Base-by-base conservation (phyloP, 2,329 filamentous ascomycete species). In the Fusarium liriodendri region DNA sequence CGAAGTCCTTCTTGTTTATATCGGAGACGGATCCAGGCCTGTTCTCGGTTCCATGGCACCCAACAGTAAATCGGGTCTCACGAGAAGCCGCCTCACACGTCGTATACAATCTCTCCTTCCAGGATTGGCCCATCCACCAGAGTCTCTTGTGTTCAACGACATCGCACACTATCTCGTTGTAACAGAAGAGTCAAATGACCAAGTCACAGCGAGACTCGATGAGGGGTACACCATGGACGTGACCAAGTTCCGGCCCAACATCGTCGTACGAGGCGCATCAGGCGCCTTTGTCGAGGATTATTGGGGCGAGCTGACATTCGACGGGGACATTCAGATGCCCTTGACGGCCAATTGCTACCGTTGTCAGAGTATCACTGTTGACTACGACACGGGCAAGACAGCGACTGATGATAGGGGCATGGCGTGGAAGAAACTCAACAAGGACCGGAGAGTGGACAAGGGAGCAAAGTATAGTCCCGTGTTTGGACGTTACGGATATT, bases 371-470 rank as follows among this genome's bases (percentile, higher is more conserved):
- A 78, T 78, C 22, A 78, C 76, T 1, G 76, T 78, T 0, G 76
- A 78, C 22, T 78, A 78, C 5, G 47, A 75, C 0, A 78, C 76
- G 0, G 76, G 76, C 0, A 71, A 71, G 13, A 73, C 74, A 0
- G 76, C 76, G 5, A 47, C 59, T 2, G 74, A 78, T 4, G 76
- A 78, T 22, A 45, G 64, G 0, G 76, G 76, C 1, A 65, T 50
- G 45, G 74, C 69, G 2, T 78, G 74, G 76, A 78, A 78, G 58
- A 78, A 77, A 13, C 45, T 78, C 3, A 78, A 78, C 60, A 77
- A 77, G 11, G 76, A 78, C 16, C 59, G 76, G 6, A 63, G 76
- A 32, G 76, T 78, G 0, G 76, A 78, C 13, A 67, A 59, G 3
- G 76, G 76, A 1, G 74, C 72, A 1, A 77, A 78, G 38, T 78